phyloP scores from a whole-genome alignment of 768 basidiomycete species.

The Boletus tomentosulus region DNA sequence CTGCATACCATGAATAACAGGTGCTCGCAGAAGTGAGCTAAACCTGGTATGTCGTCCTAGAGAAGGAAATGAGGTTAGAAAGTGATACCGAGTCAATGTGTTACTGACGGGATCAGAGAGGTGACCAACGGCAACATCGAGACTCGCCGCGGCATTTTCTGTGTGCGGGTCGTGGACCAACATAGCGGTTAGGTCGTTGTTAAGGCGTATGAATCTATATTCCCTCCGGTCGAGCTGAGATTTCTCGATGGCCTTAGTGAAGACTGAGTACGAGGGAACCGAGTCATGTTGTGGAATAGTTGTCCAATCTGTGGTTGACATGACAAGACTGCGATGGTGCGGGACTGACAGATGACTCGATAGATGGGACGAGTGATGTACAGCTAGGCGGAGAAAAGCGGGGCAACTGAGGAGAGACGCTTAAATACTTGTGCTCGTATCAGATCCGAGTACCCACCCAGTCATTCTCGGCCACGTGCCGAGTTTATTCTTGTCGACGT shows the following conservation, averaged over 20 bases:
- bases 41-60: conserved; percentile 84
- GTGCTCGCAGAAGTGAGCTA: conserved; percentile 96
- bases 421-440: neutral
- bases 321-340: conserved; percentile 17
- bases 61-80: neutral
- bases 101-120: conserved; percentile 80
- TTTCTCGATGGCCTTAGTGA: conserved; percentile 58
- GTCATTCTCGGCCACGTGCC: conserved; percentile 20
- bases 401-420: neutral
- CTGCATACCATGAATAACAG: conserved; percentile 84
- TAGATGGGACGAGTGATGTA: neutral
- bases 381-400: conserved; percentile 8
- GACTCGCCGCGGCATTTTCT: conserved; percentile 92
- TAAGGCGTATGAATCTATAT: conserved; percentile 78
- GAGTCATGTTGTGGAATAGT: conserved; percentile 9
- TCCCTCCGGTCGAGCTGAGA: conserved; percentile 75
- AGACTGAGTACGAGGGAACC: conserved; percentile 49
- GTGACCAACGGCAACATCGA: conserved; percentile 94
- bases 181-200: conserved; percentile 85
- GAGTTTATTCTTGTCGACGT: neutral
- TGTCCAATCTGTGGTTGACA: conserved; percentile 23
- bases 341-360: neutral
- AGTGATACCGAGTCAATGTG: neutral
- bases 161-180: conserved; percentile 80
- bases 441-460: conserved; percentile 22